Evolutionary conservation across 768 basidiomycete genomes (phyloP), one percentile per base, ranked within the genome.

Genomic region (Auriculariales sp.): DNA sequence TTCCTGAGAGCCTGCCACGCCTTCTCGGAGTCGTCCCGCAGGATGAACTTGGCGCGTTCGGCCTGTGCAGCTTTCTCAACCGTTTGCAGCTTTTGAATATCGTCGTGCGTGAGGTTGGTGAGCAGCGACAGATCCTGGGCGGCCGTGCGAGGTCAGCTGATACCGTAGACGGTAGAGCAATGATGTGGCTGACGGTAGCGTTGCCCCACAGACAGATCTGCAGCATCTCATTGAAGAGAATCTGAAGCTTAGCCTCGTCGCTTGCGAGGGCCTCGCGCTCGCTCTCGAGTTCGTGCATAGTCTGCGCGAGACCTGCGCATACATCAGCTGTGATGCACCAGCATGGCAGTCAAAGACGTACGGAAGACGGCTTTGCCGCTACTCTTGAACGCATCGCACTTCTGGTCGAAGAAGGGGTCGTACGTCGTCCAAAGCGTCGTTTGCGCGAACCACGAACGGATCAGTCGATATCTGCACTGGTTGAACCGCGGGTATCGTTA

Each of bases 81-180:
- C 1, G 77, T 67, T 62, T 99, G 94, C 2, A 97, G 70, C 55
- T 80, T 66, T 48, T 82, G 76, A 15, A 97, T 87, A 57, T 97
- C 90, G 4, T 79, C 75, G 28, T 81, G 76, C 1, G 85, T 80
- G 49, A 95, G 65, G 56, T 91, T 83, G 1, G 91, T 91, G 25
- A 98, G 71, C 11, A 98, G 77, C 0, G 90, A 93, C 3, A 97
- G 71, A 63, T 99, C 94, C 83, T 89, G 54, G n/a, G n/a, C 30
- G 11, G 2, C 32, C 32, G 32, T 6, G 19, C 24, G 46, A 46
- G 14, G 35, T 35, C 25, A 47, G 54, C 28, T 15, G 10, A 22
- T n/a, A 14, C 32, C 11, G n/a, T 10, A 33, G 32, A 33, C 32
- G 11, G 32, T 33, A 1, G 32, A 10, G 32, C 32, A 7, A 22